Evolutionary conservation across 1,284 basidiomycete genomes (phyloP).

Genomic region (Gymnopus androsaceus): DNA sequence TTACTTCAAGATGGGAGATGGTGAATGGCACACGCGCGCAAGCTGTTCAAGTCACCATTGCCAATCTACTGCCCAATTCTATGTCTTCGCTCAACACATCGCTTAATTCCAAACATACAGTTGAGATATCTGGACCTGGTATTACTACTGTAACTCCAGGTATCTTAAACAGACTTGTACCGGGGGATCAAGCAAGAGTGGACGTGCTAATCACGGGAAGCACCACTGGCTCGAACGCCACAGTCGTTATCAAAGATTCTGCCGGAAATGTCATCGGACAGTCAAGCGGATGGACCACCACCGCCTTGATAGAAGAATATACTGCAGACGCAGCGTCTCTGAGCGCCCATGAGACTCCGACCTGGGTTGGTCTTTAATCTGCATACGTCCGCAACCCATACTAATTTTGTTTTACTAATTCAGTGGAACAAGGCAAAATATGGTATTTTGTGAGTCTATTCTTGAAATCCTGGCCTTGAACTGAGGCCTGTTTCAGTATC

Average conservation of each 20-base stretch:
- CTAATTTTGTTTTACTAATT: background rate
- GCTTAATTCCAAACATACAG: constrained; percentile 34
- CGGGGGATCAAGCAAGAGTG: constrained; percentile 46
- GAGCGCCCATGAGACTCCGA: constrained; percentile 49
- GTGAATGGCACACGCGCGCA: constrained; percentile 38
- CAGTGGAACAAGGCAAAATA: constrained; percentile 53
- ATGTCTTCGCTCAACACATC: constrained; percentile 28
- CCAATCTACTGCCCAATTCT: constrained; percentile 43
- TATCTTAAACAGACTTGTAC: constrained; percentile 41
- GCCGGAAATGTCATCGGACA: constrained; percentile 33
- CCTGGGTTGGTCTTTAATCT: constrained; percentile 42
- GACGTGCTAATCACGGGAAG: constrained; percentile 39
- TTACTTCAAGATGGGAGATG: constrained; percentile 46
- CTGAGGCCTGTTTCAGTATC: constrained; percentile 36
- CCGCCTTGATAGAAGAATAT: constrained; percentile 41
- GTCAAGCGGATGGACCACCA: constrained; percentile 38
- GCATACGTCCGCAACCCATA: background rate
- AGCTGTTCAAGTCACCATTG: constrained; percentile 46
- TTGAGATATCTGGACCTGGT: constrained; percentile 38
- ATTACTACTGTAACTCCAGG: constrained; percentile 39
- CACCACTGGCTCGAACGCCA: constrained; percentile 31
- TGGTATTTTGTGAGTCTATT: constrained; percentile 53
- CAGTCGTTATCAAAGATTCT: constrained; percentile 34
- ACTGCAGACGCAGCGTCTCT: constrained; percentile 39
- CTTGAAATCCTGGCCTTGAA: constrained; percentile 1